phyloP scores from a whole-genome alignment of 2,329 filamentous ascomycete genomes.

The Botrytis galanthina region DNA sequence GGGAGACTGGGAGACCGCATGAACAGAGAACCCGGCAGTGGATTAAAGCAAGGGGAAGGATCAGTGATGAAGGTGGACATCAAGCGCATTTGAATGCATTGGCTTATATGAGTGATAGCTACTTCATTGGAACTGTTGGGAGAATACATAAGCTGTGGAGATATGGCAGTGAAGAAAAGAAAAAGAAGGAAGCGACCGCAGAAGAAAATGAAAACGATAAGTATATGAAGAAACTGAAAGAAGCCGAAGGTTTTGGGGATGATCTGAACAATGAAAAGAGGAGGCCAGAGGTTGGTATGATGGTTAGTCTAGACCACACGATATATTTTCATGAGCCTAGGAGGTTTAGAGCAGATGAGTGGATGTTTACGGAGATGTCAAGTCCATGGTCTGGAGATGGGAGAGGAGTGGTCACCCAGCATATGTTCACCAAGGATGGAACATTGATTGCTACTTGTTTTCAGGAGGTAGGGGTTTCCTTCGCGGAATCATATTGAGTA shows the following conservation, averaged over 20 bases:
- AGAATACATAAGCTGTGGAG: constrained; percentile 79
- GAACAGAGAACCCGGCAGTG: constrained; percentile 69
- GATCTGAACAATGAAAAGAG: constrained; percentile 50
- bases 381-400: constrained; percentile 79
- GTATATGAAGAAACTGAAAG: constrained; percentile 45
- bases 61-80: constrained; percentile 70
- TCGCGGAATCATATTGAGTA: background rate
- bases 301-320: constrained; percentile 76
- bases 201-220: constrained; percentile 47
- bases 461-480: constrained; percentile 58
- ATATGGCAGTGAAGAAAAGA: constrained; percentile 48
- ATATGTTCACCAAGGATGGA: constrained; percentile 69
- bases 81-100: constrained; percentile 82
- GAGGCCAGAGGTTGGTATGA: constrained; percentile 71
- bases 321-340: constrained; percentile 66
- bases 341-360: constrained; percentile 62
- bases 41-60: constrained; percentile 71
- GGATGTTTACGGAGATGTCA: constrained; percentile 79
- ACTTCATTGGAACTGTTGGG: constrained; percentile 87
- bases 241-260: constrained; percentile 39
- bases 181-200: background rate
- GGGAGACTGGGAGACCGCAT: constrained; percentile 52
- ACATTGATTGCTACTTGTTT: constrained; percentile 74
- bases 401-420: constrained; percentile 71
- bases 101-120: constrained; percentile 89